These are phyloP conservation scores for Anthracocystis setariae DNA, from an alignment of 1,284 basidiomycete genomes.

Conservation along the genomic window DNA sequence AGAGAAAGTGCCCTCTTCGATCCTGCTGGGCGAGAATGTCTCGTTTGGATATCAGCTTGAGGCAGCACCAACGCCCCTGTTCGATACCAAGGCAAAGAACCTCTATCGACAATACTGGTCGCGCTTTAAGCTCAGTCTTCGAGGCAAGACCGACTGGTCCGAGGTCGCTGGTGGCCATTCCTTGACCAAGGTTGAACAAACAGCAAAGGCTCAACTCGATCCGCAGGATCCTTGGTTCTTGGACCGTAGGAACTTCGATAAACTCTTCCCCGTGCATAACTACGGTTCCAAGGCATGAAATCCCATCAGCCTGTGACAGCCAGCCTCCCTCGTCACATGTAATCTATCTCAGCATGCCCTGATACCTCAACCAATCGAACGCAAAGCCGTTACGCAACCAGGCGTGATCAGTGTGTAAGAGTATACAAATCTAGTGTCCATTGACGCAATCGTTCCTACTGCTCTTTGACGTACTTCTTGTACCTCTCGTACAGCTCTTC, in stretches of 20 bases:
- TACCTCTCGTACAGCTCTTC: slow-evolving; percentile 29
- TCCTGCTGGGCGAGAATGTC: slow-evolving; percentile 38
- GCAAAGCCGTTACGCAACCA: too few relatives aligned
- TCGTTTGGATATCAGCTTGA: slow-evolving; percentile 48
- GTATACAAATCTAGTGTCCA: too few relatives aligned
- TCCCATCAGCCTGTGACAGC: too few relatives aligned
- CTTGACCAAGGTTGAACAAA: slow-evolving; percentile 15
- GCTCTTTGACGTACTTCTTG: slow-evolving; percentile 44
- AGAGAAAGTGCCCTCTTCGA: slow-evolving; percentile 37
- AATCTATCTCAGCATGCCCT: slow-evolving; percentile 5
- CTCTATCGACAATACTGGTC: slow-evolving; percentile 47
- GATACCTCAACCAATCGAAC: neutral
- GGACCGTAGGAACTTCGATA: slow-evolving; percentile 49
- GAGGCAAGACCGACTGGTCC: slow-evolving; percentile 45
- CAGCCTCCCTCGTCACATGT: slow-evolving; percentile 9
- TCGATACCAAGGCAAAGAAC: slow-evolving; percentile 35
- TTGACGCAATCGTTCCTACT: neutral
- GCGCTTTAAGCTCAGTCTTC: slow-evolving; percentile 42
- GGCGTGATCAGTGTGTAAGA: too few relatives aligned
- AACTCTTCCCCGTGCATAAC: slow-evolving; percentile 33
- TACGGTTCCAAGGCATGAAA: slow-evolving; percentile 8
- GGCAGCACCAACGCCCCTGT: slow-evolving; percentile 35
- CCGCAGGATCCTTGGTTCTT: slow-evolving; percentile 53
- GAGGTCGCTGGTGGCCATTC: slow-evolving; percentile 12
- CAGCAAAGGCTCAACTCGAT: slow-evolving; percentile 22